These are phyloP conservation scores for Aplosporella prunicola DNA, from an alignment of 2,329 filamentous ascomycete genomes.

Conservation along the genomic window DNA sequence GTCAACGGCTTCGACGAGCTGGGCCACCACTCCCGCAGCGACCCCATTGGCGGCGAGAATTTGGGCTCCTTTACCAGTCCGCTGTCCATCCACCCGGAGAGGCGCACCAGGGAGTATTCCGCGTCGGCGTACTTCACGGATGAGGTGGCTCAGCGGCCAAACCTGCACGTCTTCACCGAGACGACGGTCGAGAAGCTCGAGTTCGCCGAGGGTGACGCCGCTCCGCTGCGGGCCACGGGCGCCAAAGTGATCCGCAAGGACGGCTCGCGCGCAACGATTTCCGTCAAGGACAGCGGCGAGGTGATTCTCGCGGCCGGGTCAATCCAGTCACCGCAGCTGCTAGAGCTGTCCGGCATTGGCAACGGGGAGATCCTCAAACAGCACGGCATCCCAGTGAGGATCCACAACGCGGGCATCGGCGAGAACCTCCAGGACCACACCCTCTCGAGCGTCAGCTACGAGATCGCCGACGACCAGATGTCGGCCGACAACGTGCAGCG, in stretches of 20 bases:
- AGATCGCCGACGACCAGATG: constrained; percentile 13
- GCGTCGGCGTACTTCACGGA: constrained; percentile 13
- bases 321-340: constrained; percentile 16
- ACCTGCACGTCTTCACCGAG: constrained; percentile 8
- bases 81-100: constrained; percentile 7
- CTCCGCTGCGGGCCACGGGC: constrained; percentile 1
- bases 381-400: constrained; percentile 11
- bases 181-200: constrained; percentile 10
- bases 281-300: constrained; percentile 17
- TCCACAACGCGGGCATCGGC: constrained; percentile 21
- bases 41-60: constrained; percentile 13
- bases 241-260: constrained; percentile 4
- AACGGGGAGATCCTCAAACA: constrained; percentile 13
- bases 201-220: constrained; percentile 6
- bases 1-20: constrained; percentile 13
- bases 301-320: constrained; percentile 19
- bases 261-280: constrained; percentile 8
- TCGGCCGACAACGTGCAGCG: constrained; percentile 18
- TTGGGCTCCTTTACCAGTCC: constrained; percentile 12
- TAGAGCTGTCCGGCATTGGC: constrained; percentile 14
- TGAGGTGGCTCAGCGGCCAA: constrained; percentile 4
- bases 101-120: constrained; percentile 8
- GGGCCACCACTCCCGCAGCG: constrained; percentile 9
- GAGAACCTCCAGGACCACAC: constrained; percentile 27
- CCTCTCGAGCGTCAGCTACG: constrained; percentile 7